Evolutionary conservation across 2,329 filamentous ascomycete species (phyloP).

Genomic region (Periconia digitata): DNA sequence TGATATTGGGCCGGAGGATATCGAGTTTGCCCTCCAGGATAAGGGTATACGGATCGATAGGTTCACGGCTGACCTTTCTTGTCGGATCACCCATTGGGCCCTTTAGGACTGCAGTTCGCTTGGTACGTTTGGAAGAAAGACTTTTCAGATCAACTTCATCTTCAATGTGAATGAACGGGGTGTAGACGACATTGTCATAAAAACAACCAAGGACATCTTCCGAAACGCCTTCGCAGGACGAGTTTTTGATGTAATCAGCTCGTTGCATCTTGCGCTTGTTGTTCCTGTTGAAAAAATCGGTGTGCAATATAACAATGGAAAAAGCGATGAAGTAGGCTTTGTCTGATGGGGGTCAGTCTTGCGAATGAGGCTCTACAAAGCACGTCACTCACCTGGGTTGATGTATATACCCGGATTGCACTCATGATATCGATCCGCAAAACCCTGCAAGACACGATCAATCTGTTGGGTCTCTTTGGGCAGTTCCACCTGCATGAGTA

Average conservation of each 20-base stretch:
- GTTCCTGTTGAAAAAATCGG: conserved; percentile 99
- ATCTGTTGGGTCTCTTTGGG: conserved; percentile 99
- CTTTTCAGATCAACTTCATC: conserved; percentile 82
- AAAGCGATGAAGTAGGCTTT: conserved; percentile 99
- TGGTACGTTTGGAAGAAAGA: conserved; percentile 69
- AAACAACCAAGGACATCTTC: conserved; percentile 94
- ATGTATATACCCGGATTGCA: conserved; percentile 97
- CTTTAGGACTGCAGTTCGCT: conserved; percentile 60
- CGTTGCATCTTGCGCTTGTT: conserved; percentile 99
- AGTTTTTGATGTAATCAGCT: conserved; percentile 92
- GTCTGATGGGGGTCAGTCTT: conserved; percentile 52
- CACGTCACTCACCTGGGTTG: conserved; percentile 58
- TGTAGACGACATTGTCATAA: conserved; percentile 98
- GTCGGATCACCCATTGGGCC: conserved; percentile 66
- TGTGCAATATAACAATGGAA: conserved; percentile 92
- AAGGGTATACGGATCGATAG: conserved; percentile 91
- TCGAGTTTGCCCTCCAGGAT: conserved; percentile 91
- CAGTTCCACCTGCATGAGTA: conserved; percentile 93
- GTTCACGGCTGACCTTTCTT: conserved; percentile 71
- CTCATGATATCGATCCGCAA: conserved; percentile 95
- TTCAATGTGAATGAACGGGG: conserved; percentile 96
- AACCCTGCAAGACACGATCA: conserved; percentile 88
- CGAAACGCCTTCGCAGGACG: conserved; percentile 85
- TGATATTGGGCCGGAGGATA: conserved; percentile 77
- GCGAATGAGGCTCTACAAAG: background rate